Evolutionary conservation across 2,329 filamentous ascomycete species (phyloP), one percentile per base, ranked within the genome.

Genomic region (Colletotrichum truncatum): DNA sequence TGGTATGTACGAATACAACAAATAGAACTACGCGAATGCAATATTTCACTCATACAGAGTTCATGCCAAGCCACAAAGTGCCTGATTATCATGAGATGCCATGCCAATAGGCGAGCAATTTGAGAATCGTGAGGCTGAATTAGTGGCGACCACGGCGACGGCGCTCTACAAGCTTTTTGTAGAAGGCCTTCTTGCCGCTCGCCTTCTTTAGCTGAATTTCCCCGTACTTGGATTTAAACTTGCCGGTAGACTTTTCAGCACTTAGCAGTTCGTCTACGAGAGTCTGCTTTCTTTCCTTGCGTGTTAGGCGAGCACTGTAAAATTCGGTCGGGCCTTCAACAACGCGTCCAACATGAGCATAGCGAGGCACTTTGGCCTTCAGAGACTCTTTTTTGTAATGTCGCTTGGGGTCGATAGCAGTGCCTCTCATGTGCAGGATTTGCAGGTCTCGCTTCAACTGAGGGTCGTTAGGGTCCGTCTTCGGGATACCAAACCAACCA

Each of bases 371-470:
- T 66, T 88, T 83, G 64, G 87, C 84, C 74, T 91, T 94, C 59
- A 88, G 85, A 53, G 82, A 87, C 54, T 95, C 90, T 78, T 98
- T 98, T 77, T 95, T 97, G 84, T 97, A 97, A 73, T 95, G 92
- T 52, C 92, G 86, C 76, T 98, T 95, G 1, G 94, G 90, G 70
- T 98, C 95, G 21, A 98, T 84, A 18, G 97, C 90, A 36, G 67
- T 69, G 60, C 90, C 91, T 76, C 96, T 89, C 91, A 98, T 95
- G 69, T 93, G 90, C 64, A 99, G 83, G 10, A 98, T 83, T 78
- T 98, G 94, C 53, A 98, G 84, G 75, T 99, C 95, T 70, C 93
- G 87, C 79, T 94, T 97, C 67, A 98, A 84, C 73, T 97, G 90
- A 11, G 93, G 88, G 52, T 93, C 85, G 23, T 95, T 98, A 8